Evolutionary conservation across 768 basidiomycete genomes (phyloP).

Genomic region (Leccinum subtestaceum): DNA sequence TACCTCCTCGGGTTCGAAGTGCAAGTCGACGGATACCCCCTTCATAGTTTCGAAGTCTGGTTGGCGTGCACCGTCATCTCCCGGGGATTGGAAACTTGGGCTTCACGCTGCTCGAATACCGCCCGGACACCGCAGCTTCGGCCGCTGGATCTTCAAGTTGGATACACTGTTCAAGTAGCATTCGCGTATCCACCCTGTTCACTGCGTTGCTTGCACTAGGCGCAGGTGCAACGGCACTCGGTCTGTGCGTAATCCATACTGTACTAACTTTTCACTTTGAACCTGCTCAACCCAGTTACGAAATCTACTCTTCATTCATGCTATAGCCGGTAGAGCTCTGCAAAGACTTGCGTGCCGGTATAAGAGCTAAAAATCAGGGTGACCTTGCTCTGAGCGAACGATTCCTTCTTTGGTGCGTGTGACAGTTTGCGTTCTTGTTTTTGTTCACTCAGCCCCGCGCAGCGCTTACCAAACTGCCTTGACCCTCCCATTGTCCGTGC

Average conservation of each 20-base stretch:
- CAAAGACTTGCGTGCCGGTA: slow-evolving; percentile 59
- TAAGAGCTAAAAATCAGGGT: slow-evolving; percentile 59
- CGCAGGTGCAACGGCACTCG: slow-evolving; percentile 40
- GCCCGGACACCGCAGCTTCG: slow-evolving; percentile 43
- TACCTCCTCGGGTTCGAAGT: slow-evolving; percentile 73
- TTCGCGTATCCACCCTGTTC: slow-evolving; percentile 41
- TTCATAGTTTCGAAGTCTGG: slow-evolving; percentile 80
- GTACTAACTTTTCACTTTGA: background rate
- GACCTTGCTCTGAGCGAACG: slow-evolving; percentile 50
- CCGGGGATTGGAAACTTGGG: slow-evolving; percentile 71
- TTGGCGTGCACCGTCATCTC: slow-evolving; percentile 72
- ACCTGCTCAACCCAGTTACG: slow-evolving; percentile 37
- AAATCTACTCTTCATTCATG: slow-evolving; percentile 54
- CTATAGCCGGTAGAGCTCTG: slow-evolving; percentile 68
- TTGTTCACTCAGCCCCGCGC: background rate
- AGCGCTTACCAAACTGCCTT: slow-evolving; percentile 60
- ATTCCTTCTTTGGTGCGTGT: slow-evolving; percentile 51
- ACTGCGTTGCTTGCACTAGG: slow-evolving; percentile 38
- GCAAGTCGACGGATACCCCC: slow-evolving; percentile 69
- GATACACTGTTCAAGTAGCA: slow-evolving; percentile 10
- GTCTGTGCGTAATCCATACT: slow-evolving; percentile 35
- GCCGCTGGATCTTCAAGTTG: background rate
- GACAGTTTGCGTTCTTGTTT: background rate
- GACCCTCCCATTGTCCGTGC: slow-evolving; percentile 36
- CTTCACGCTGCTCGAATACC: slow-evolving; percentile 73